Base-by-base conservation (phyloP, 2,329 filamentous ascomycete species). In the Ascochyta viciae-villosae region DNA sequence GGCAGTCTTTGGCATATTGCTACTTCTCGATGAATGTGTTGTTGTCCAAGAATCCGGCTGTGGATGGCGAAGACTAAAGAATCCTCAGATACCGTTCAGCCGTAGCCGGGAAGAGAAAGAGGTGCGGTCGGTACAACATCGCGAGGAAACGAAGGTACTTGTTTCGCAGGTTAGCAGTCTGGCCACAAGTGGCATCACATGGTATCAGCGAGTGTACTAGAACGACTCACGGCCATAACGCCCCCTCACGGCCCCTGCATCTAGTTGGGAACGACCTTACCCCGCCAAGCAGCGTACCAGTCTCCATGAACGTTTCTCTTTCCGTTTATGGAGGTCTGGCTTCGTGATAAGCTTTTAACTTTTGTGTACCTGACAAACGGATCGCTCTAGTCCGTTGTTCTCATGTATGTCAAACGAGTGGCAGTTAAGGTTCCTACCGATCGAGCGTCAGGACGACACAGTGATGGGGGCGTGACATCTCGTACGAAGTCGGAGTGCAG, bases 1-100 rank as follows among this genome's bases (percentile, higher is more conserved):
- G 15, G 83, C 86, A 61, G 87, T 83, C 77, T 87, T 91, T 43
- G 86, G 86, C 88, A 92, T 91, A 50, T 63, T 78, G 71, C 38
- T 42, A 1, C 16, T 10, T 33, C 29, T 42, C 24, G 31, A 43
- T 29, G 37, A 42, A 46, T 38, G 42, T 41, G 27, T 15, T 19
- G 37, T 42, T 33, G 19, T 13, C n/a, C 10, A 47, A 48, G 40
- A 47, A 40, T 35, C 46, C 45, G 44, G 42, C 44, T 43, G 16
- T 48, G 42, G 37, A 46, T 19, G 16, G 40, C 38, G 38, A 47
- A 50, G 46, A 19, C 29, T 35, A 24, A 45, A 26, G 35, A 43
- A 29, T 23, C 24, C 33, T 22, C n/a, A 50, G 16, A 41, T 43
- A 43, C 19, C 22, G 33, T 41, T 40, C 40, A 33, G 27, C 35